Evolutionary conservation across 768 basidiomycete species (phyloP).

Genomic region (Lactarius sp.): DNA sequence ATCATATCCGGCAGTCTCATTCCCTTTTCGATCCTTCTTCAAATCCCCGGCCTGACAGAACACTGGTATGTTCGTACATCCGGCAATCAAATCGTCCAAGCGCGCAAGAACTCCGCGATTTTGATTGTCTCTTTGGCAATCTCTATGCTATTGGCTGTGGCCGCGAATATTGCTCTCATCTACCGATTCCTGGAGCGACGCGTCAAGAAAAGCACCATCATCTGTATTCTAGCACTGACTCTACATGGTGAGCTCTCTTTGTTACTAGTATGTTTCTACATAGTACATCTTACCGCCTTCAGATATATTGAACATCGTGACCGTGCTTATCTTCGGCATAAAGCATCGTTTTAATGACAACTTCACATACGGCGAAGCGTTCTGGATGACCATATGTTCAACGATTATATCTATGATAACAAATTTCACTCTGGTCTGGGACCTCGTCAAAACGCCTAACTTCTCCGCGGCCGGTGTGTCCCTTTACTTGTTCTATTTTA

Average conservation of each 20-base stretch:
- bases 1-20: conserved; percentile 64
- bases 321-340: conserved; percentile 58
- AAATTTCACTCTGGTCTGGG: conserved; percentile 63
- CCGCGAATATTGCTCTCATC: conserved; percentile 66
- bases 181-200: conserved; percentile 66
- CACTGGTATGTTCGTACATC: conserved; percentile 65
- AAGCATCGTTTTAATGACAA: conserved; percentile 56
- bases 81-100: conserved; percentile 42
- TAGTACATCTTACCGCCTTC: not conserved
- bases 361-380: conserved; percentile 62
- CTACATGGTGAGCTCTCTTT: conserved; percentile 53
- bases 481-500: not conserved
- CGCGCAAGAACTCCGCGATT: conserved; percentile 48
- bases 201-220: conserved; percentile 56
- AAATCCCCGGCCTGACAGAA: conserved; percentile 75
- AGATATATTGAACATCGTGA: conserved; percentile 67
- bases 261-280: not conserved
- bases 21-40: conserved; percentile 75
- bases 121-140: conserved; percentile 58
- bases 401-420: conserved; percentile 61
- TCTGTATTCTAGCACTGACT: conserved; percentile 59
- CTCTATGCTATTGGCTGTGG: conserved; percentile 61
- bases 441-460: conserved; percentile 53
- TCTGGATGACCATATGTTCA: conserved; percentile 76
- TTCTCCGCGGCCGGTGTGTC: conserved; percentile 58